These are phyloP conservation scores for Wickerhamiella infanticola DNA, from an alignment of 1,139 yeast species.

Conservation along the genomic window DNA sequence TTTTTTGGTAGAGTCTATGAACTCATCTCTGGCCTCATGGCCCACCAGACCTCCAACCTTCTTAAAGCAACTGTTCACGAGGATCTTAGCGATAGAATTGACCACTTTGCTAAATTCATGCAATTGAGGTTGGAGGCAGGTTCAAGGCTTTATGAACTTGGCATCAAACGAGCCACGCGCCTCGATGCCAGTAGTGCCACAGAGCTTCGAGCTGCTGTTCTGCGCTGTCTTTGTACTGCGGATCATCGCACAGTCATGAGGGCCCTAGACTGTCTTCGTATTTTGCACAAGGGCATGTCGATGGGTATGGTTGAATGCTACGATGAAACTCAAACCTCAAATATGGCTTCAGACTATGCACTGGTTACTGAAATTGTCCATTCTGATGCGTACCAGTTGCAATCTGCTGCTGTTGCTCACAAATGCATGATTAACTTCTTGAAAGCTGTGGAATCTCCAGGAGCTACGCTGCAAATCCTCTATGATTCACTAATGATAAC, in stretches of 20 bases:
- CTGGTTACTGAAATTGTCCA: conserved; percentile 1
- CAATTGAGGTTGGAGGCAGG: not conserved
- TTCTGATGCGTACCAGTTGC: not conserved
- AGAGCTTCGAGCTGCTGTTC: conserved; percentile 1
- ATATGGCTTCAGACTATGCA: not conserved
- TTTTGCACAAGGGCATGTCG: not conserved
- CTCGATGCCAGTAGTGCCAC: not conserved
- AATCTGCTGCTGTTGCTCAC: not conserved
- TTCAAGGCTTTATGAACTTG: not conserved
- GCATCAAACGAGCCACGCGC: not conserved
- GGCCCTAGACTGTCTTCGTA: conserved; percentile 2
- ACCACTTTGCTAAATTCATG: conserved; percentile 1
- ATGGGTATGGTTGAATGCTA: not conserved
- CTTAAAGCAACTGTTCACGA: not conserved
- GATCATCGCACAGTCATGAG: not conserved
- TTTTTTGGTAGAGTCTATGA: not conserved
- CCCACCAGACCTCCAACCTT: not conserved
- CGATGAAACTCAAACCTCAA: not conserved
- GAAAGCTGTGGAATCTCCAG: not conserved
- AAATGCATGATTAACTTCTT: not conserved
- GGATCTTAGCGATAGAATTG: not conserved
- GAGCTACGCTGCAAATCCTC: not conserved
- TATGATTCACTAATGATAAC: not conserved
- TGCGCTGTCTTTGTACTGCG: not conserved
- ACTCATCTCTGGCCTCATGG: not conserved